phyloP scores from a whole-genome alignment of 352 stramenopile genomes.

The Globisporangium alternatum region DNA sequence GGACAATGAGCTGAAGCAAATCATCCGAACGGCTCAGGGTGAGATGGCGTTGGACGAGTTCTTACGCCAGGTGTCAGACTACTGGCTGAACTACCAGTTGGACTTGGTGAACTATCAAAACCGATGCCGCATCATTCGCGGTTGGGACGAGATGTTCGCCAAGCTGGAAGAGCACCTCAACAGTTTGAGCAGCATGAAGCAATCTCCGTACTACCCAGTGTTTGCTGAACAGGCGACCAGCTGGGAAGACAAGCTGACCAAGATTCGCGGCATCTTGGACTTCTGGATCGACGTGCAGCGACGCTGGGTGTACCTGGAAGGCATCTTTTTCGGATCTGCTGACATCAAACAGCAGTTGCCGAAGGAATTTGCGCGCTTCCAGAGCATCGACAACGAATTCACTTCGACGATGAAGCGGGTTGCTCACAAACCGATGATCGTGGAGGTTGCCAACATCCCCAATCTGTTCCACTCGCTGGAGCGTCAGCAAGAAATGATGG shows the following conservation, averaged over 20 bases:
- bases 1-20: conserved; percentile 95
- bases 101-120: conserved; percentile 93
- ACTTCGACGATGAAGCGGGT: conserved; percentile 98
- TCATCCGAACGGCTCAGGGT: conserved; percentile 97
- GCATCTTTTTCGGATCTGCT: conserved; percentile 98
- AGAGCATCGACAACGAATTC: conserved; percentile 99
- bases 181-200: conserved; percentile 98
- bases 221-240: conserved; percentile 97
- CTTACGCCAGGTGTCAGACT: conserved; percentile 92
- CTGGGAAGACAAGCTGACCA: conserved; percentile 98
- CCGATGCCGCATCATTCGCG: conserved; percentile 96
- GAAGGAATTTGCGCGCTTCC: conserved; percentile 98
- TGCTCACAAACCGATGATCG: conserved; percentile 94
- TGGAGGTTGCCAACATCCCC: conserved; percentile 91
- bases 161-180: conserved; percentile 99
- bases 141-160: conserved; percentile 99
- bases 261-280: conserved; percentile 97
- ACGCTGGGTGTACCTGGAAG: conserved; percentile 99
- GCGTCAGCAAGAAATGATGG: conserved; percentile 96
- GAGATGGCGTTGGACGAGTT: conserved; percentile 99
- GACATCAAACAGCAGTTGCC: conserved; percentile 99
- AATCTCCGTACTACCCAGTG: conserved; percentile 98
- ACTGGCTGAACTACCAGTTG: conserved; percentile 89
- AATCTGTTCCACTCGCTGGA: conserved; percentile 93
- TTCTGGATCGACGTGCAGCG: conserved; percentile 99